phyloP scores from a whole-genome alignment of 2,329 filamentous ascomycete genomes.

The Phyllosticta paracitricarpa region DNA sequence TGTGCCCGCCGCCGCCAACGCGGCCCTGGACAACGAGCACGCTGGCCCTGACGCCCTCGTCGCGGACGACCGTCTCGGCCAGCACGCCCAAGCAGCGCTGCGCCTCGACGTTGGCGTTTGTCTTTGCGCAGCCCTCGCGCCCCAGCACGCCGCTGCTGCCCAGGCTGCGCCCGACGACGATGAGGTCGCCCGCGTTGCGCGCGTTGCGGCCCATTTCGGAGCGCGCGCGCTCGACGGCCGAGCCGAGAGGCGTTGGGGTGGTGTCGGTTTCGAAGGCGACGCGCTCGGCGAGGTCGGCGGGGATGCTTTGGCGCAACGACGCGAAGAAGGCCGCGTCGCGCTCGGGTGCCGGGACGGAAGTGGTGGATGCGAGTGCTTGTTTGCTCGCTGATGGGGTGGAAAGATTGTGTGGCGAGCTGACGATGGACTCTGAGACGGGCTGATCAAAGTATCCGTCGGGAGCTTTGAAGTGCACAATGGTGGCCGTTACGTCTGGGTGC shows the following conservation, averaged over 20 bases:
- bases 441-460: constrained; percentile 7
- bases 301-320: constrained; percentile 46
- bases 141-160: constrained; percentile 7
- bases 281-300: constrained; percentile 39
- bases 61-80: constrained; percentile 49
- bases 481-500: constrained; percentile 69
- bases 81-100: constrained; percentile 47
- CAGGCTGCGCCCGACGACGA: constrained; percentile 52
- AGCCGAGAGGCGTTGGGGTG: constrained; percentile 25
- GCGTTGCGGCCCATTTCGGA: constrained; percentile 50
- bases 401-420: constrained; percentile 1
- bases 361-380: constrained; percentile 5
- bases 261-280: constrained; percentile 49
- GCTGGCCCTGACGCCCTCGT: constrained; percentile 50
- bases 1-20: not conserved
- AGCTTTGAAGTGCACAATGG: constrained; percentile 52
- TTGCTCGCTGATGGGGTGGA: constrained; percentile 10
- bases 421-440: constrained; percentile 8
- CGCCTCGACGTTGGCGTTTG: constrained; percentile 20
- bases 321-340: constrained; percentile 47
- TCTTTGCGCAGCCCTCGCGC: constrained; percentile 13
- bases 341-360: constrained; percentile 18
- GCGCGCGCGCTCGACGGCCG: constrained; percentile 45
- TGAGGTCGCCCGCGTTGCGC: constrained; percentile 59
- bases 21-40: constrained; percentile 56